Percentiles rank a stretch among this genome's conserved stretches.
These are phyloP conservation scores for Pterocarpus santalinus DNA, from an alignment of 306 rosid species.

Conservation along the genomic window DNA sequence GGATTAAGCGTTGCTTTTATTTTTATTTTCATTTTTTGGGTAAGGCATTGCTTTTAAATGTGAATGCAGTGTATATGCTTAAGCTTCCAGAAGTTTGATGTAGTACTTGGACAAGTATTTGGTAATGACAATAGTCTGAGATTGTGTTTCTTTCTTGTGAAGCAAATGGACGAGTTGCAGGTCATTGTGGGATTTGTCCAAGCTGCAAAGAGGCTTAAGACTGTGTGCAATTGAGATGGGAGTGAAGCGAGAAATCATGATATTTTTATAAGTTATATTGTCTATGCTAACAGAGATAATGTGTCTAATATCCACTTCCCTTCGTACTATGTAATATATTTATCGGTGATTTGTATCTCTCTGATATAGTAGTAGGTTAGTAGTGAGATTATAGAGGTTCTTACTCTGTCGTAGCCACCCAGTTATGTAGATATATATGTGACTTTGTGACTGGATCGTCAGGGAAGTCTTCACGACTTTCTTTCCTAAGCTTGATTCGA, in stretches of 20 bases:
- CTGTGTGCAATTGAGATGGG: slow-evolving; percentile 83
- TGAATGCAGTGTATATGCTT: neutral
- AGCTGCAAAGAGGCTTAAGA: slow-evolving; percentile 93
- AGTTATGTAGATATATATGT: slow-evolving; percentile 71
- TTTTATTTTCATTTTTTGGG: neutral
- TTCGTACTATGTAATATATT: slow-evolving; percentile 65
- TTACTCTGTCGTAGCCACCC: slow-evolving; percentile 66
- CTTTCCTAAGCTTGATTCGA: slow-evolving; percentile 54
- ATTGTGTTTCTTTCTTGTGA: slow-evolving; percentile 39
- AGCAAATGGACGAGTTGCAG: slow-evolving; percentile 99
- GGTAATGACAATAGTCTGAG: slow-evolving; percentile 17
- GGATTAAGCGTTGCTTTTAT: neutral
- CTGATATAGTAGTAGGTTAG: slow-evolving; percentile 60
- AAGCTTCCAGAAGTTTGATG: slow-evolving; percentile 9
- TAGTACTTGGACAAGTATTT: slow-evolving; percentile 15
- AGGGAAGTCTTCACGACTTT: slow-evolving; percentile 60
- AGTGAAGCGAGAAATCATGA: slow-evolving; percentile 29
- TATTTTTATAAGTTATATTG: slow-evolving; percentile 43
- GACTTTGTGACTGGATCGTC: slow-evolving; percentile 57
- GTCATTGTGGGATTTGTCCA: slow-evolving; percentile 92
- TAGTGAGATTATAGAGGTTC: slow-evolving; percentile 62
- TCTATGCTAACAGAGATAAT: slow-evolving; percentile 74
- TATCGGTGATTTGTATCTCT: slow-evolving; percentile 56
- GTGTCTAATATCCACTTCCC: slow-evolving; percentile 63
- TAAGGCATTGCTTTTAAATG: neutral